phyloP scores from a whole-genome alignment of 352 stramenopile species.

The Plasmopara viticola region DNA sequence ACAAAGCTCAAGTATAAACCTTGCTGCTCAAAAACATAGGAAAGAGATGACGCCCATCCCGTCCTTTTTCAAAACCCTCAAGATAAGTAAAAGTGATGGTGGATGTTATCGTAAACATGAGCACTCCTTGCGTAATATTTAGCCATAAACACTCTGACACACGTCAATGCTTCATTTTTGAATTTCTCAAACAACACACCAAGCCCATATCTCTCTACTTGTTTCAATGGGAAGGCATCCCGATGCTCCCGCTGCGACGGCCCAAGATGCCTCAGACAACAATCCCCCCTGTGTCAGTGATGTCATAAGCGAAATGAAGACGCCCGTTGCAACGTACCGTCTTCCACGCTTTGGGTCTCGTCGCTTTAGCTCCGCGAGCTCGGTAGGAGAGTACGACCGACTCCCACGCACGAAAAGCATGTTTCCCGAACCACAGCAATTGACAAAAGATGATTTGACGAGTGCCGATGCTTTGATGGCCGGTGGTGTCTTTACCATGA shows the following conservation, averaged over 20 bases:
- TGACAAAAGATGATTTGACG: constrained; percentile 29
- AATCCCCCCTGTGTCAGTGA: constrained; percentile 2
- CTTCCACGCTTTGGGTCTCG: constrained; percentile 29
- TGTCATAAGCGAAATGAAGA: constrained; percentile 18
- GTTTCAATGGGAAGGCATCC: background rate
- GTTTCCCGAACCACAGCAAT: constrained; percentile 21
- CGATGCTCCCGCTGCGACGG: background rate
- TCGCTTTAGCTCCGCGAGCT: constrained; percentile 16
- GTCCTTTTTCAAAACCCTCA: too few relatives aligned
- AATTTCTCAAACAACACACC: too few relatives aligned
- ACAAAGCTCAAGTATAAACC: too few relatives aligned
- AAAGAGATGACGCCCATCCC: too few relatives aligned
- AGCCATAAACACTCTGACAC: too few relatives aligned
- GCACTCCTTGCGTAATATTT: too few relatives aligned
- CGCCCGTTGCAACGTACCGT: constrained; percentile 19
- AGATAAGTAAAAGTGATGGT: too few relatives aligned
- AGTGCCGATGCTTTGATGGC: constrained; percentile 53
- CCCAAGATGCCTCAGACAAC: background rate
- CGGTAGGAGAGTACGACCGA: constrained; percentile 9
- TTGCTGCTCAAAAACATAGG: too few relatives aligned
- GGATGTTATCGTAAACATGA: too few relatives aligned
- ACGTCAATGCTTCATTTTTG: too few relatives aligned
- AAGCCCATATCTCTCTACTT: background rate
- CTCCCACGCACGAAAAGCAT: constrained; percentile 24
- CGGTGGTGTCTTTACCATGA: constrained; percentile 45